Evolutionary conservation across 2,329 filamentous ascomycete genomes (phyloP).

Genomic region (Curvularia verruculosa): DNA sequence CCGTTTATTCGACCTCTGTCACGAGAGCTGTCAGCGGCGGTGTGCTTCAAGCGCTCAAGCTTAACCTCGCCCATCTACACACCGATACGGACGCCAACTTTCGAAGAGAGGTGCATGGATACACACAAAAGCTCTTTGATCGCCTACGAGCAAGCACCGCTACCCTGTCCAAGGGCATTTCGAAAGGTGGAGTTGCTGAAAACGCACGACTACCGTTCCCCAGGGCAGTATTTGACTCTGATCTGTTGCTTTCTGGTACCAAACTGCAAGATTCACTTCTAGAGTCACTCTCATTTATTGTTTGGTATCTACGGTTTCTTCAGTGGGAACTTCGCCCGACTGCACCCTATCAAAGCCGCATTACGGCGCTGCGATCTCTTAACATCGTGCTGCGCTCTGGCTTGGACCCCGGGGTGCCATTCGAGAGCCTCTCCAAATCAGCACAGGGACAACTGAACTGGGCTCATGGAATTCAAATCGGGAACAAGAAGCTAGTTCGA

Average conservation of each 20-base stretch:
- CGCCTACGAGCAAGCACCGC: conserved; percentile 60
- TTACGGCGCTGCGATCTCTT: conserved; percentile 76
- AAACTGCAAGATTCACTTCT: conserved; percentile 41
- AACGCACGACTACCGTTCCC: conserved; percentile 27
- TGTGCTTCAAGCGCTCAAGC: conserved; percentile 67
- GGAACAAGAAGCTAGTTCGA: conserved; percentile 57
- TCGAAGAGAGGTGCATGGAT: conserved; percentile 77
- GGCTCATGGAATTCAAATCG: conserved; percentile 56
- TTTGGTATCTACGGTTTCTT: conserved; percentile 76
- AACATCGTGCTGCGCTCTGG: conserved; percentile 71
- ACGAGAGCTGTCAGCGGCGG: conserved; percentile 72
- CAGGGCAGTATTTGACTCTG: conserved; percentile 8
- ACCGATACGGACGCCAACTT: conserved; percentile 86
- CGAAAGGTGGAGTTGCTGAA: conserved; percentile 11
- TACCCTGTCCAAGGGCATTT: conserved; percentile 32
- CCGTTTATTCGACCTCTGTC: conserved; percentile 76
- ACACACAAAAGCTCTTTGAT: conserved; percentile 77
- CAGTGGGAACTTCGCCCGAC: conserved; percentile 76
- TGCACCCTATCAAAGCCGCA: conserved; percentile 88
- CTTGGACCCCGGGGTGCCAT: conserved; percentile 59
- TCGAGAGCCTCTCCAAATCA: conserved; percentile 52
- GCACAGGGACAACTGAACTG: conserved; percentile 58
- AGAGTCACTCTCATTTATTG: conserved; percentile 69
- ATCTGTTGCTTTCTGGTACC: neutral
- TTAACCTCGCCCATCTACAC: conserved; percentile 73